phyloP scores from a whole-genome alignment of 192 early-diverging fungal species.

The Jimgerdemannia lactiflua region DNA sequence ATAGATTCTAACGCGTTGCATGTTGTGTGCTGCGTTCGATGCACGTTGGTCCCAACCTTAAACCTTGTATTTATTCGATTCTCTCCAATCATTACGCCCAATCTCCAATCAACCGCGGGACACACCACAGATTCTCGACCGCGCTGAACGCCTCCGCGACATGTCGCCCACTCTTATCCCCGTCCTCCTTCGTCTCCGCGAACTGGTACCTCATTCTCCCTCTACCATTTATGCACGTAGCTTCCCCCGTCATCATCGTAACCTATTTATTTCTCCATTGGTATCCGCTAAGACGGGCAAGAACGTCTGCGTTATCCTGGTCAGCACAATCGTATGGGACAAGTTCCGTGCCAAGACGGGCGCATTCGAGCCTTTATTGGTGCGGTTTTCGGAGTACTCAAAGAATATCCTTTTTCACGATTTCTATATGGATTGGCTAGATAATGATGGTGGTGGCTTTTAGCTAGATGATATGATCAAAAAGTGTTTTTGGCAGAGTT shows the following conservation, averaged over 20 bases:
- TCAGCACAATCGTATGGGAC: conserved; percentile 73
- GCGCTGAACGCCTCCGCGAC: conserved; percentile 76
- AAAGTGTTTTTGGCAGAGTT: too few relatives aligned
- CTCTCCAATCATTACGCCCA: too few relatives aligned
- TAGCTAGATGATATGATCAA: too few relatives aligned
- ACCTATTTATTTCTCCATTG: neutral
- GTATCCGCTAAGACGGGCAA: conserved; percentile 28
- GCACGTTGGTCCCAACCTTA: too few relatives aligned
- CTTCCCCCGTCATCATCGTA: neutral
- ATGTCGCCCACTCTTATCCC: conserved; percentile 65
- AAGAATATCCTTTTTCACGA: conserved; percentile 26
- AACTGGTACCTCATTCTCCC: conserved; percentile 46
- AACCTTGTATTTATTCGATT: too few relatives aligned
- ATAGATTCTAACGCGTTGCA: too few relatives aligned
- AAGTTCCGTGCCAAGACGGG: conserved; percentile 71
- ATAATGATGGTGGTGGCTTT: too few relatives aligned
- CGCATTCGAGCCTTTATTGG: conserved; percentile 53
- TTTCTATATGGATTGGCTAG: neutral
- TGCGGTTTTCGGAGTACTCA: conserved; percentile 78
- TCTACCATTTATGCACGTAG: neutral
- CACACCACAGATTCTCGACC: conserved; percentile 65
- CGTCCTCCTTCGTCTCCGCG: conserved; percentile 65
- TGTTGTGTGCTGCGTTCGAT: too few relatives aligned
- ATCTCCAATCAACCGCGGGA: too few relatives aligned
- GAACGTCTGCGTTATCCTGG: conserved; percentile 69